Base-by-base conservation (phyloP, 768 basidiomycete genomes). In the Mycena belliarum region DNA sequence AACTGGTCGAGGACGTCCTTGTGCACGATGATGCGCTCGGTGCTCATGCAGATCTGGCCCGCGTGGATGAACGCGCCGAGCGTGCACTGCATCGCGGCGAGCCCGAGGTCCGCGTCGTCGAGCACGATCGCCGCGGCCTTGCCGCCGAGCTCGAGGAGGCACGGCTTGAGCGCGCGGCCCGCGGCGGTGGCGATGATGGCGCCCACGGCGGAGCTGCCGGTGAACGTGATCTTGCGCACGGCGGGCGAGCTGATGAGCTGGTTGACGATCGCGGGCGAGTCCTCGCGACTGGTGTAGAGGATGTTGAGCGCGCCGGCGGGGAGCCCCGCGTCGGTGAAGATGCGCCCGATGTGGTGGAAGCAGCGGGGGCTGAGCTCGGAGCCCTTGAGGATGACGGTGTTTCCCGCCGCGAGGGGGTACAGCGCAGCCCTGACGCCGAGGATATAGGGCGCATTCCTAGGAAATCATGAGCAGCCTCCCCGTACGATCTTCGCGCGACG, bases 11-110 rank as follows among this genome's bases (percentile, higher is more conserved):
- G 85, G 59, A 89, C 78, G 14, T 67, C 67, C 59, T 76, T 78
- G 63, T 88, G 86, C 15, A 90, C 86, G 62, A 78, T 86, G 62
- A 89, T 82, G 59, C 88, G 80, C 43, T 86, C 85, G 21, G 88
- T 84, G 24, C 85, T 85, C 66, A 82, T 82, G 72, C 88, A 90
- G 41, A 78, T 73, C 72, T 90, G 87, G 23, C 89, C 87, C 40
- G 84, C 80, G 66, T 87, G 88, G 68, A 72, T 78, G 70, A 77
- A 85, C 50, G 83, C 76, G 41, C 84, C 83, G 65, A 76, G 73
- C 2, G 78, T 72, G 2, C 80, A 73, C 81, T 80, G 83, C 46
- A 74, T 69, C 6, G 82, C 80, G 7, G 84, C 81, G 59, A 78
- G 71, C 25, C 81, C 75, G 18, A 82, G 56, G 62, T 82, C 75